phyloP scores from a whole-genome alignment of 768 basidiomycete species.

The Psilocybe azurescens region DNA sequence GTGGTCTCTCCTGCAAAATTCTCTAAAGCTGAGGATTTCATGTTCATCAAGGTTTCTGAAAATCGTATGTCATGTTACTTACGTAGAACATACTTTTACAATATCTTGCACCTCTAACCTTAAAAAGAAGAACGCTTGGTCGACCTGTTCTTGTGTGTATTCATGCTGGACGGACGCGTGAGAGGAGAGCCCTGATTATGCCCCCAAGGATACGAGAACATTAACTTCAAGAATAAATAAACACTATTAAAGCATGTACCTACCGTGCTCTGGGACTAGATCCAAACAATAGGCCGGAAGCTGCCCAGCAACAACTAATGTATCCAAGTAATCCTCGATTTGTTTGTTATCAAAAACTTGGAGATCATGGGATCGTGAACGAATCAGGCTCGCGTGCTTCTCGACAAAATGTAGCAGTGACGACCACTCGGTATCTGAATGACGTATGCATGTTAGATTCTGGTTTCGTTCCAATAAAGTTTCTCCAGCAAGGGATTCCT shows the following conservation, averaged over 20 bases:
- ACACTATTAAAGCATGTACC: too few relatives aligned
- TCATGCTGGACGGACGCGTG: neutral
- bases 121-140: neutral
- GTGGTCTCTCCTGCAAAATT: conserved; percentile 35
- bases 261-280: too few relatives aligned
- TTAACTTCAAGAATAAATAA: neutral
- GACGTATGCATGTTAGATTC: neutral
- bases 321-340: neutral
- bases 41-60: neutral
- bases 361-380: neutral
- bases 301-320: too few relatives aligned
- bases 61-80: neutral
- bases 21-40: neutral
- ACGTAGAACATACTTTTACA: neutral
- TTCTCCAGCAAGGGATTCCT: neutral
- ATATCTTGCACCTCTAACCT: neutral
- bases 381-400: neutral
- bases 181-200: neutral
- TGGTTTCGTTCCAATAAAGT: neutral
- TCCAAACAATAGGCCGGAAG: too few relatives aligned
- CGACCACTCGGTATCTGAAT: neutral
- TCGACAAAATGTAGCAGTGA: neutral
- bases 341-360: neutral
- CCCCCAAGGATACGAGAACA: too few relatives aligned
- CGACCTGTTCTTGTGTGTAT: neutral